phyloP scores from a whole-genome alignment of 2,329 filamentous ascomycete genomes.

The Hypoxylon sp. region DNA sequence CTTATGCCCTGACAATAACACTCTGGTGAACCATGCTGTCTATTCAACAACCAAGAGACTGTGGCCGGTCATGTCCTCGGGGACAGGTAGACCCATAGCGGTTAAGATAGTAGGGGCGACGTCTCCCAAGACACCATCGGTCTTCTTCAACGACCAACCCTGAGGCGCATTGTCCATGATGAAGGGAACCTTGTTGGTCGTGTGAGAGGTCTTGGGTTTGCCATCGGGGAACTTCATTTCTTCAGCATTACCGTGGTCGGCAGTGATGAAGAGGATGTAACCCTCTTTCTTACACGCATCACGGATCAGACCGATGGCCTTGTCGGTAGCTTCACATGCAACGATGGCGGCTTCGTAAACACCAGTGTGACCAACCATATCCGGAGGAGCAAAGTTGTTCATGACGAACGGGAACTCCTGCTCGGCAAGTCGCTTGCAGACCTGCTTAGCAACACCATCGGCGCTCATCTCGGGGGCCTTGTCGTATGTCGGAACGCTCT shows the following conservation, averaged over 20 bases:
- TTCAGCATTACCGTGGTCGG: conserved; percentile 98
- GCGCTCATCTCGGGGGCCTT: conserved; percentile 96
- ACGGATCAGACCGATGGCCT: conserved; percentile 92
- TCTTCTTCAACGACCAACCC: conserved; percentile 88
- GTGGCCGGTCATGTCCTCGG: conserved; percentile 90
- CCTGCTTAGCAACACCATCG: conserved; percentile 88
- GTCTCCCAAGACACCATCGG: conserved; percentile 88
- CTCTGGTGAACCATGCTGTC: conserved; percentile 24
- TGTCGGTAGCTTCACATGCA: conserved; percentile 88
- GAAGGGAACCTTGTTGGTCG: conserved; percentile 97
- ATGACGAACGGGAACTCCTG: conserved; percentile 95
- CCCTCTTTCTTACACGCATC: conserved; percentile 94
- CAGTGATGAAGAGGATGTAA: conserved; percentile 94
- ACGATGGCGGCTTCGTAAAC: conserved; percentile 95
- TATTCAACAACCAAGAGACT: conserved; percentile 85
- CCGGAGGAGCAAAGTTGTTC: conserved; percentile 99
- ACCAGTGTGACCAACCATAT: conserved; percentile 99
- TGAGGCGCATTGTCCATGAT: conserved; percentile 97
- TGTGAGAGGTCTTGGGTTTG: conserved; percentile 98
- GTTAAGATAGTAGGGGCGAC: conserved; percentile 95
- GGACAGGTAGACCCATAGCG: conserved; percentile 91
- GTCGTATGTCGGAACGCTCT: conserved; percentile 92
- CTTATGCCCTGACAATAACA: conserved; percentile 14
- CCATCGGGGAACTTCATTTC: conserved; percentile 98
- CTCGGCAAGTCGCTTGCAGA: conserved; percentile 87